These are phyloP conservation scores for Boletus vermiculosoides DNA, from an alignment of 768 basidiomycete species.

Conservation along the genomic window DNA sequence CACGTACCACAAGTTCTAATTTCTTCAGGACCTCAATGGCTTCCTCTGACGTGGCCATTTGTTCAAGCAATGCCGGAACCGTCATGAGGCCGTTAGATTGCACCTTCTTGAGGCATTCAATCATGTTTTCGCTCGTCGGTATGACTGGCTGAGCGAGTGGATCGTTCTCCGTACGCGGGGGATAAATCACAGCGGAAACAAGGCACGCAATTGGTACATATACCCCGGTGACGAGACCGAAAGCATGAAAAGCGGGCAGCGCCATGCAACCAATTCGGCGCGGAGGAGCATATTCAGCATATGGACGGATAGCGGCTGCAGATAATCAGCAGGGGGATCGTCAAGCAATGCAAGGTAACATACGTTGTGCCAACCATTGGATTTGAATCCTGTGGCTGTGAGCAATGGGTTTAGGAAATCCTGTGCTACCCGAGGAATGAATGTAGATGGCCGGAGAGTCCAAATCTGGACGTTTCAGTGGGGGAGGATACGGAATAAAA, in stretches of 20 bases:
- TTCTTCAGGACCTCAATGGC: slow-evolving; percentile 26
- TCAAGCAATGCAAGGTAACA: slow-evolving; percentile 2
- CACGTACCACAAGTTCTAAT: slow-evolving; percentile 32
- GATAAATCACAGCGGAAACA: slow-evolving; percentile 22
- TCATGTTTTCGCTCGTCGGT: slow-evolving; percentile 40
- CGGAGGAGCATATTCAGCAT: slow-evolving; percentile 10
- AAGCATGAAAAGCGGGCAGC: slow-evolving; percentile 29
- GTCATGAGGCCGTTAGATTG: slow-evolving; percentile 33
- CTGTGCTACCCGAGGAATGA: slow-evolving; percentile 52
- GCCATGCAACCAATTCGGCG: slow-evolving; percentile 24
- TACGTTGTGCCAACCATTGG: slow-evolving; percentile 38
- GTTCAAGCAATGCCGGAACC: slow-evolving; percentile 40
- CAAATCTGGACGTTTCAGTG: slow-evolving; percentile 15
- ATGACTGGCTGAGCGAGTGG: slow-evolving; percentile 31
- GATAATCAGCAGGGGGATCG: neutral
- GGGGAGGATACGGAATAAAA: slow-evolving; percentile 19
- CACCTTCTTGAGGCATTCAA: slow-evolving; percentile 33
- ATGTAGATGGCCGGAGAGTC: slow-evolving; percentile 44
- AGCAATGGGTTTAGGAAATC: slow-evolving; percentile 47
- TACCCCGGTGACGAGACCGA: slow-evolving; percentile 17
- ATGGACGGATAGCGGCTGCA: slow-evolving; percentile 4
- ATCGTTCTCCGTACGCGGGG: slow-evolving; percentile 26
- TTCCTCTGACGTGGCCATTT: slow-evolving; percentile 31
- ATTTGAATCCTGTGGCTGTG: slow-evolving; percentile 34
- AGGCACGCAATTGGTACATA: slow-evolving; percentile 21